Evolutionary conservation across 2,329 filamentous ascomycete genomes (phyloP).

Genomic region (Monilinia fructicola): DNA sequence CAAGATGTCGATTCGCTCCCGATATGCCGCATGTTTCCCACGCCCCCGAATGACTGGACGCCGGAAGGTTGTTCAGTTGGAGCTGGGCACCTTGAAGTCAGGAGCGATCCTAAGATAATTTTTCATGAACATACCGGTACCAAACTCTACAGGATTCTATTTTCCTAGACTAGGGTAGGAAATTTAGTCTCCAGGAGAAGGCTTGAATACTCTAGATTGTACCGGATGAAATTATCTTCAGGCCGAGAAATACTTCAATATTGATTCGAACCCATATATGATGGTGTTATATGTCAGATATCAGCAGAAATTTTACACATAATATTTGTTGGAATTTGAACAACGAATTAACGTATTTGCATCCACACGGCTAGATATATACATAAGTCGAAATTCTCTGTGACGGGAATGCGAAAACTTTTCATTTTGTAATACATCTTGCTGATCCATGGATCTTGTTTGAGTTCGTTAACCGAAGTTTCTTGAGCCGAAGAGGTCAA

Average conservation of each 20-base stretch:
- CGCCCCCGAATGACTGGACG: no score
- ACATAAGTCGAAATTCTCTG: background rate
- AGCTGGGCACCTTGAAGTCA: background rate
- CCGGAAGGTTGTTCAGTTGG: background rate
- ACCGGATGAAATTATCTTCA: no score
- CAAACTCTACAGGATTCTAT: background rate
- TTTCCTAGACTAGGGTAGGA: background rate
- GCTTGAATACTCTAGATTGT: background rate
- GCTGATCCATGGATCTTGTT: background rate
- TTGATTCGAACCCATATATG: background rate
- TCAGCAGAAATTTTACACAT: background rate
- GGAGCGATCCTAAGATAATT: background rate
- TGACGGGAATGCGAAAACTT: background rate
- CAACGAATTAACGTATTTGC: no score
- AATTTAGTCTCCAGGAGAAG: background rate
- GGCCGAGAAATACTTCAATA: background rate
- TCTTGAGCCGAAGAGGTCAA: background rate
- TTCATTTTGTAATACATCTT: background rate
- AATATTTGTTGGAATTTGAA: background rate
- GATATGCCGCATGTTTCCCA: background rate
- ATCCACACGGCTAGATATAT: background rate
- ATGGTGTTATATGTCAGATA: no score
- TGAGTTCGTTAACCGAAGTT: background rate
- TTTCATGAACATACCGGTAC: background rate
- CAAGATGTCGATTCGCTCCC: background rate